These are phyloP conservation scores for Yamadazyma scolyti DNA, from an alignment of 805 yeast genomes.

Conservation along the genomic window DNA sequence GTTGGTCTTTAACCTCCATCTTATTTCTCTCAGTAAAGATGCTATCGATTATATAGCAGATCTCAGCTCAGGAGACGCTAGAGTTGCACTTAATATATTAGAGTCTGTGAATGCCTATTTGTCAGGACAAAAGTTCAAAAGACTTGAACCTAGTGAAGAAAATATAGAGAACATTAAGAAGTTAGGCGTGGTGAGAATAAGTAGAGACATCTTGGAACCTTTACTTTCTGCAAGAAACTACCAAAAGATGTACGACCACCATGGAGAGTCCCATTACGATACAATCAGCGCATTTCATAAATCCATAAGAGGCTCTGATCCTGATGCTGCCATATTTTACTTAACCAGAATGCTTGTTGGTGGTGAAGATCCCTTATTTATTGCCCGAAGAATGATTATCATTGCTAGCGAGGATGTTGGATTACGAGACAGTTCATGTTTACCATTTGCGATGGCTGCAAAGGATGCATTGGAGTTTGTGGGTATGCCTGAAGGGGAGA, in stretches of 20 bases:
- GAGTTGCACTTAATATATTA: slow-evolving; percentile 75
- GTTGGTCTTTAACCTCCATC: slow-evolving; percentile 44
- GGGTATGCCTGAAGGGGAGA: slow-evolving; percentile 93
- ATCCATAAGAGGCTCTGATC: slow-evolving; percentile 82
- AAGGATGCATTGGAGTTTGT: slow-evolving; percentile 84
- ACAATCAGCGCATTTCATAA: slow-evolving; percentile 95
- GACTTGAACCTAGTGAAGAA: slow-evolving; percentile 13
- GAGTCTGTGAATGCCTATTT: slow-evolving; percentile 67
- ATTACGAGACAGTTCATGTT: slow-evolving; percentile 70
- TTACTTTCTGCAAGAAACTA: slow-evolving; percentile 40
- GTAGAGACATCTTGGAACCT: slow-evolving; percentile 37
- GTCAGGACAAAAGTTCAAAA: slow-evolving; percentile 24
- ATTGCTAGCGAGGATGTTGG: slow-evolving; percentile 97
- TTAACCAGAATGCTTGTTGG: slow-evolving; percentile 84
- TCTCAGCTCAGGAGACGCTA: slow-evolving; percentile 83
- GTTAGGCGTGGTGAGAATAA: slow-evolving; percentile 37
- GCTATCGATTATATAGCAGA: slow-evolving; percentile 67
- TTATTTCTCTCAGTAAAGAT: slow-evolving; percentile 50
- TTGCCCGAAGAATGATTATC: slow-evolving; percentile 86
- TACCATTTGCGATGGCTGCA: slow-evolving; percentile 84
- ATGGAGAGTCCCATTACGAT: slow-evolving; percentile 92
- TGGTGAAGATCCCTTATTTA: slow-evolving; percentile 90
- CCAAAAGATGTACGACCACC: slow-evolving; percentile 68
- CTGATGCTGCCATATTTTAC: slow-evolving; percentile 87
- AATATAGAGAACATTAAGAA: slow-evolving; percentile 11